These are phyloP conservation scores for Kuraishia ogatae DNA, from an alignment of 805 yeast species.

Conservation along the genomic window DNA sequence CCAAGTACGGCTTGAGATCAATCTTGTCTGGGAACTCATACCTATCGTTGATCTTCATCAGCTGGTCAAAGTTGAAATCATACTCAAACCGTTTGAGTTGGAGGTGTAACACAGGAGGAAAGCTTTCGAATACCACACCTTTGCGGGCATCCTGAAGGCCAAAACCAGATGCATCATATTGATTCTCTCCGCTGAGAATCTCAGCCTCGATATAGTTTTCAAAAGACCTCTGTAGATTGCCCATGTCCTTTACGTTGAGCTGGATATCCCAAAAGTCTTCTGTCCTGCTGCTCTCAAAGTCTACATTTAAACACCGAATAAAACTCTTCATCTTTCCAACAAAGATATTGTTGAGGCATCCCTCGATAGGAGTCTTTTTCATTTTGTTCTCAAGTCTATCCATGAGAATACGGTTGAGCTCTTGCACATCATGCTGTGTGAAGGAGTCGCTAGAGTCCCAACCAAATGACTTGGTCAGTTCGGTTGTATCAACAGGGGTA, in stretches of 20 bases:
- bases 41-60: constrained; percentile 87
- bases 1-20: constrained; percentile 73
- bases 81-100: constrained; percentile 94
- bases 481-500: constrained; percentile 75
- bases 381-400: constrained; percentile 84
- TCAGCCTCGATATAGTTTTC: constrained; percentile 84
- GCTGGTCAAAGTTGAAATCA: constrained; percentile 79
- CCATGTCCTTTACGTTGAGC: constrained; percentile 80
- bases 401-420: constrained; percentile 89
- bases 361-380: constrained; percentile 81
- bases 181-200: constrained; percentile 87
- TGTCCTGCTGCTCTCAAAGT: constrained; percentile 81
- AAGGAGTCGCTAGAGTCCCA: constrained; percentile 96
- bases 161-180: constrained; percentile 81
- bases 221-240: constrained; percentile 66
- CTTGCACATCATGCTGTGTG: constrained; percentile 98
- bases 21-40: constrained; percentile 82
- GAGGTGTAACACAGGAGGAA: constrained; percentile 89
- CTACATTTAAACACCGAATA: constrained; percentile 86
- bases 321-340: constrained; percentile 97
- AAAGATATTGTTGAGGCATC: constrained; percentile 68
- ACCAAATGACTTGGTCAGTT: constrained; percentile 87
- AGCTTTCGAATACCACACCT: constrained; percentile 85
- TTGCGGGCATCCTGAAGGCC: constrained; percentile 95
- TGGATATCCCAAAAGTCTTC: constrained; percentile 99